Conservation (phyloP, 1,284 basidiomycete species). For the Mycocalia duriaeana region DNA sequence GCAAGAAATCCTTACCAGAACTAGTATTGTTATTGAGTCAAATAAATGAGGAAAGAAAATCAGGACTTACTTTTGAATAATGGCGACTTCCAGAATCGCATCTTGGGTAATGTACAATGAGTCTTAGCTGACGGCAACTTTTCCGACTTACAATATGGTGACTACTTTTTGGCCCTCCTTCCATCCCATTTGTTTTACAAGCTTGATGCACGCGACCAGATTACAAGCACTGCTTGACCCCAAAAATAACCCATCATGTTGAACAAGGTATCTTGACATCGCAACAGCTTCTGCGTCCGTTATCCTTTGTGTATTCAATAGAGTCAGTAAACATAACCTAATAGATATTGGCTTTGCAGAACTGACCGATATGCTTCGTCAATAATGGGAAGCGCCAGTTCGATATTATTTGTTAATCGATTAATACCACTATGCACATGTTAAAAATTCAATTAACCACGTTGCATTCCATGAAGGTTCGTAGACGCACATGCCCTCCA, state of each 20-base stretch:
- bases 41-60: slow-evolving; percentile 1
- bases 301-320: slow-evolving; percentile 45
- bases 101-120: slow-evolving; percentile 30
- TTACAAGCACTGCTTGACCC: slow-evolving; percentile 97
- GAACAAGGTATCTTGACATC: slow-evolving; percentile 87
- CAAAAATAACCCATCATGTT: slow-evolving; percentile 89
- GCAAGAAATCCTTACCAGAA: slow-evolving; percentile 27
- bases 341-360: not conserved
- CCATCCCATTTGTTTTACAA: slow-evolving; percentile 71
- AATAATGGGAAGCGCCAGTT: slow-evolving; percentile 74
- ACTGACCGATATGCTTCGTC: slow-evolving; percentile 82
- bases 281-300: slow-evolving; percentile 87
- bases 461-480: not conserved
- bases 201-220: slow-evolving; percentile 81
- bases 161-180: slow-evolving; percentile 63
- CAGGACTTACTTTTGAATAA: slow-evolving; percentile 73
- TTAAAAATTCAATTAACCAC: not conserved
- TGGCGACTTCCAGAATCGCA: slow-evolving; percentile 84
- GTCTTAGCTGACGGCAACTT: slow-evolving; percentile 3
- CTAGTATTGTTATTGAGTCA: slow-evolving; percentile 13
- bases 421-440: slow-evolving; percentile 72
- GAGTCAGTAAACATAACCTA: not conserved
- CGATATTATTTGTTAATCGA: slow-evolving; percentile 81
- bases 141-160: slow-evolving; percentile 58
- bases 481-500: slow-evolving; percentile 73